Evolutionary conservation across 2,329 filamentous ascomycete species (phyloP).

Genomic region (Fusarium subtropicale): DNA sequence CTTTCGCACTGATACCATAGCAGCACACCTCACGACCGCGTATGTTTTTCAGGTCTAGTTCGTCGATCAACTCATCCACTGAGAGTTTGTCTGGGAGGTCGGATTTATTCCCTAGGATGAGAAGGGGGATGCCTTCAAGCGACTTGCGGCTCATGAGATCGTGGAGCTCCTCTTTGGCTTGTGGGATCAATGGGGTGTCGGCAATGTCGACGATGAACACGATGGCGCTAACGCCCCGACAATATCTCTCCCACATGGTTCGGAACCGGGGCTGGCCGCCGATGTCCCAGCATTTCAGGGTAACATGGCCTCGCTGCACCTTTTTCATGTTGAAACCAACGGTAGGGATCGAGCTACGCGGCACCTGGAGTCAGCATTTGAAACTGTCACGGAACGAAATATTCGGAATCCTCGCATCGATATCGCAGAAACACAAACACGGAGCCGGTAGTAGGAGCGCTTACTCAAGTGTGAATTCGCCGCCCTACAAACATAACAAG

Average conservation of each 20-base stretch:
- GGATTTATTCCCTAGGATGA: constrained; percentile 97
- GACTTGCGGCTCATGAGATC: constrained; percentile 85
- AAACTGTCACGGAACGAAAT: constrained; percentile 11
- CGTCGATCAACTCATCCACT: constrained; percentile 95
- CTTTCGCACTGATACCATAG: constrained; percentile 98
- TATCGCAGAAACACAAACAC: constrained; percentile 23
- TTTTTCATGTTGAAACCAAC: constrained; percentile 99
- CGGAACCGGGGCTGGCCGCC: constrained; percentile 97
- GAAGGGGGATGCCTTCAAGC: constrained; percentile 87
- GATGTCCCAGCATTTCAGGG: constrained; percentile 98
- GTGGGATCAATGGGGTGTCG: constrained; percentile 81
- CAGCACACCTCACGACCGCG: constrained; percentile 95
- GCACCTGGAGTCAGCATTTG: constrained; percentile 54
- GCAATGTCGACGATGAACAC: constrained; percentile 99
- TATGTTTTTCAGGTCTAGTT: constrained; percentile 88
- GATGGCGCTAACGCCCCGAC: constrained; percentile 95
- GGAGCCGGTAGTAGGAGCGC: constrained; percentile 51
- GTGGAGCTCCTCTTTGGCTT: constrained; percentile 93
- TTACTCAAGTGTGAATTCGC: constrained; percentile 99
- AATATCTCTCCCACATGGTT: constrained; percentile 99
- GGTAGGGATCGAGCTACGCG: constrained; percentile 90
- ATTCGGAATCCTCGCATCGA: constrained; percentile 2
- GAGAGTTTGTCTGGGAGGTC: constrained; percentile 91
- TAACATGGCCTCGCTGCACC: constrained; percentile 97
- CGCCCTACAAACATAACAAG: constrained; percentile 71